These are phyloP conservation scores for Quercus aquifolioides DNA, from an alignment of 306 rosid genomes.

Conservation along the genomic window DNA sequence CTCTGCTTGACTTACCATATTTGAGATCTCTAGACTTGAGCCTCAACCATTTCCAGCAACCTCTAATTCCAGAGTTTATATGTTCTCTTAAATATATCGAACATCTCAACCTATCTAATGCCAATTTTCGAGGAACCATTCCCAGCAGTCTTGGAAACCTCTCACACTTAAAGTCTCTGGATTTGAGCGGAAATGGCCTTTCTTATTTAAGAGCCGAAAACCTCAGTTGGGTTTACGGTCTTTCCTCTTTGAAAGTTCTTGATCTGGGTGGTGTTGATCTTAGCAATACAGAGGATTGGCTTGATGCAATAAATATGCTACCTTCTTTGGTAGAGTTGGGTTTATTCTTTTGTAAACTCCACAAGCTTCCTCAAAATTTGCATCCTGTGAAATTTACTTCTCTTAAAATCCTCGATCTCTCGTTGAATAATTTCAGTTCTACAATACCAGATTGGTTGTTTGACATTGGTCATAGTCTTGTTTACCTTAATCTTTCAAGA, in stretches of 20 bases:
- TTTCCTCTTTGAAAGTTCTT: neutral
- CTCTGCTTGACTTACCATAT: slow-evolving; percentile 14
- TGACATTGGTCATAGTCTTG: slow-evolving; percentile 6
- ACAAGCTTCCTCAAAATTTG: neutral
- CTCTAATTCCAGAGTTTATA: slow-evolving; percentile 2
- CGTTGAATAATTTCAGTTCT: neutral
- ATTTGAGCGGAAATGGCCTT: neutral
- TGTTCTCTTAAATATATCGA: slow-evolving; percentile 5
- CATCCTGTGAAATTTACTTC: neutral
- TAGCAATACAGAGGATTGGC: neutral
- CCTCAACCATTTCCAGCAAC: slow-evolving; percentile 17
- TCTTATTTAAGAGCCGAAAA: neutral
- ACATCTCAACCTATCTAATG: slow-evolving; percentile 22
- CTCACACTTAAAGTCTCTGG: slow-evolving; percentile 14
- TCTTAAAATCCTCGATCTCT: slow-evolving; percentile 19
- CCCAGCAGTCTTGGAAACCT: slow-evolving; percentile 10
- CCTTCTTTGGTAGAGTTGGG: neutral
- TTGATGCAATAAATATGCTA: neutral
- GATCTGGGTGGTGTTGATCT: rapidly evolving
- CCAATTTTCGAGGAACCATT: neutral
- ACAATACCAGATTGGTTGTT: slow-evolving; percentile 19
- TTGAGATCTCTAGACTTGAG: slow-evolving; percentile 16
- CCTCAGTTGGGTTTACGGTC: neutral
- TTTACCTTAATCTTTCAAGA: slow-evolving; percentile 2
- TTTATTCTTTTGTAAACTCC: neutral